Evolutionary conservation across 225 moss, liverwort and hornwort genomes (phyloP).

Genomic region (Anthoceros angustus): DNA sequence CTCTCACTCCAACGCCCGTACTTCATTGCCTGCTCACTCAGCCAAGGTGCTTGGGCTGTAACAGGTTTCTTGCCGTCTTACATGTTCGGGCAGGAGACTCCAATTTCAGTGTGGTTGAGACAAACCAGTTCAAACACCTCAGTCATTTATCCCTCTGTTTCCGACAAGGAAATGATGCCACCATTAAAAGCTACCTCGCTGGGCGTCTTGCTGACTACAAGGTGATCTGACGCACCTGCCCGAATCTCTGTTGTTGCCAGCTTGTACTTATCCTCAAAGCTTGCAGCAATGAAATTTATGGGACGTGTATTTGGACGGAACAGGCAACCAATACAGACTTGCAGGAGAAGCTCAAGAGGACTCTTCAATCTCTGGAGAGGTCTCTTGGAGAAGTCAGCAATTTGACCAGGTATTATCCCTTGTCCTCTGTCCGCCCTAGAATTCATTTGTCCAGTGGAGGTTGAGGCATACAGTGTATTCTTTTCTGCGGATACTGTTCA

Average conservation of each 20-base stretch:
- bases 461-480: too few species aligned
- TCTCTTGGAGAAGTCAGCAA: constrained; percentile 74
- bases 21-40: constrained; percentile 8
- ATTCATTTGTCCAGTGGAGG: too few species aligned
- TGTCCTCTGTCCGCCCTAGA: too few species aligned
- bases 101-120: constrained; percentile 81
- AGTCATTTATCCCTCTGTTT: constrained; percentile 88
- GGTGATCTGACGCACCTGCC: constrained; percentile 18
- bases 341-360: constrained; percentile 88
- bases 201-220: constrained; percentile 81
- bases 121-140: constrained; percentile 96
- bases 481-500: too few species aligned
- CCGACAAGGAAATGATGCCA: constrained; percentile 83
- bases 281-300: neutral
- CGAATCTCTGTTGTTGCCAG: neutral
- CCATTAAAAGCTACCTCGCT: constrained; percentile 84
- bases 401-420: constrained; percentile 49
- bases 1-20: constrained; percentile 1
- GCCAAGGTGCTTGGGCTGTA: constrained; percentile 15
- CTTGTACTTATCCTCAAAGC: neutral
- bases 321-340: constrained; percentile 86
- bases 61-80: constrained; percentile 74
- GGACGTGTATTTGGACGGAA: constrained; percentile 7
- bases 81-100: constrained; percentile 78
- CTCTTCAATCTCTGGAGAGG: constrained; percentile 81